phyloP scores from a whole-genome alignment of 495 filamentous ascomycete species.

The Penicillium mononematosum region DNA sequence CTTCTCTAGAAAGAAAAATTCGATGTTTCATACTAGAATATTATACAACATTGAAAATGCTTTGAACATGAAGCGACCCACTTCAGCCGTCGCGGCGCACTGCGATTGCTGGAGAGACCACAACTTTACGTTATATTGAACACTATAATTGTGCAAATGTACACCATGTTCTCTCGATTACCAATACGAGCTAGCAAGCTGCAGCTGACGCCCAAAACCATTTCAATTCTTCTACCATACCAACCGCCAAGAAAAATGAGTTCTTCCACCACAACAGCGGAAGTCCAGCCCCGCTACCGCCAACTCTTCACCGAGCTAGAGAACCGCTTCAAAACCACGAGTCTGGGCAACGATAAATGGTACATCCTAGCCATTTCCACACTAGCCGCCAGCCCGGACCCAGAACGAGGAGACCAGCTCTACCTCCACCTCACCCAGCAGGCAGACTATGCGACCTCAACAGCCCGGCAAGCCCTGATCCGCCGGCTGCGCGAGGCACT shows the following conservation, averaged over 20 bases:
- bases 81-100: slow-evolving; percentile 20
- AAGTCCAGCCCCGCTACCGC: slow-evolving; percentile 32
- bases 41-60: background rate
- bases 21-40: background rate
- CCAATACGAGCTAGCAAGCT: background rate
- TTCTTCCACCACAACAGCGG: slow-evolving; percentile 16
- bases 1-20: background rate
- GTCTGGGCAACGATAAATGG: slow-evolving; percentile 54
- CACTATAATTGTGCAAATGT: background rate
- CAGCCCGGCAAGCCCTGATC: slow-evolving; percentile 44
- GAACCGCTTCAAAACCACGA: slow-evolving; percentile 47
- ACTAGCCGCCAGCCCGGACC: slow-evolving; percentile 45
- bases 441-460: slow-evolving; percentile 34
- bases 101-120: slow-evolving; percentile 2
- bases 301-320: slow-evolving; percentile 53
- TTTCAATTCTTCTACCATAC: background rate
- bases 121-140: background rate
- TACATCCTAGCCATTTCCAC: slow-evolving; percentile 53
- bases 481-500: slow-evolving; percentile 54
- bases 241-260: slow-evolving; percentile 16
- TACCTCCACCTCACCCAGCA: slow-evolving; percentile 51
- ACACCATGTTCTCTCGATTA: slow-evolving; percentile 5
- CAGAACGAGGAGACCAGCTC: slow-evolving; percentile 46
- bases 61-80: slow-evolving; percentile 14
- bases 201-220: background rate